Percentiles rank a stretch among this genome's conserved stretches.
phyloP scores from a whole-genome alignment of 768 basidiomycete species.

The Boletus vinaceobasis region DNA sequence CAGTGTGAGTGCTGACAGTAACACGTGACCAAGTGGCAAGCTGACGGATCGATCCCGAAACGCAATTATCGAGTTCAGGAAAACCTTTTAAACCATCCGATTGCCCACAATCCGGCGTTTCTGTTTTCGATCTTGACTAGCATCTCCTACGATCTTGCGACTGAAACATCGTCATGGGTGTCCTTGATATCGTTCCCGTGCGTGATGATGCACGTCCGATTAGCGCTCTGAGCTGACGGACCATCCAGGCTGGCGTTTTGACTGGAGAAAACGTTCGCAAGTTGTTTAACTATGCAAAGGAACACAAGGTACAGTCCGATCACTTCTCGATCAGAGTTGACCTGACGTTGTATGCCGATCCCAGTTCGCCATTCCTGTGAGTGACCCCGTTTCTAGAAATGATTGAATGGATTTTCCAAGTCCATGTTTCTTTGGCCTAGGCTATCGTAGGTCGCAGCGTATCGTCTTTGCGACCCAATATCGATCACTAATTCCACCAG shows the following conservation, averaged over 20 bases:
- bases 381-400: constrained; percentile 28
- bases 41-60: constrained; percentile 1
- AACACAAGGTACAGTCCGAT: constrained; percentile 61
- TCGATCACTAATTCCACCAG: constrained; percentile 37
- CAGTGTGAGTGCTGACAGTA: too few species aligned
- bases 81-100: background rate
- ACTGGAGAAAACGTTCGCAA: constrained; percentile 95
- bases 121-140: constrained; percentile 1
- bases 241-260: constrained; percentile 79
- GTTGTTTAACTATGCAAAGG: constrained; percentile 91
- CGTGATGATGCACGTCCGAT: constrained; percentile 27
- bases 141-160: constrained; percentile 8
- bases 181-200: constrained; percentile 84
- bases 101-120: background rate
- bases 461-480: background rate
- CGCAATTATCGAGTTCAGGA: constrained; percentile 1
- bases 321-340: background rate
- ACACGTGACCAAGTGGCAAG: constrained; percentile 11
- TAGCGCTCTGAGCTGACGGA: constrained; percentile 1
- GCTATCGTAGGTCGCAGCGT: constrained; percentile 62
- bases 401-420: background rate
- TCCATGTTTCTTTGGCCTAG: constrained; percentile 33
- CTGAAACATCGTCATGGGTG: constrained; percentile 50
- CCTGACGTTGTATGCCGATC: constrained; percentile 12
- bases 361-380: constrained; percentile 82